These are phyloP conservation scores for Hysterium pulicare DNA, from an alignment of 2,329 filamentous ascomycete genomes.

Conservation along the genomic window DNA sequence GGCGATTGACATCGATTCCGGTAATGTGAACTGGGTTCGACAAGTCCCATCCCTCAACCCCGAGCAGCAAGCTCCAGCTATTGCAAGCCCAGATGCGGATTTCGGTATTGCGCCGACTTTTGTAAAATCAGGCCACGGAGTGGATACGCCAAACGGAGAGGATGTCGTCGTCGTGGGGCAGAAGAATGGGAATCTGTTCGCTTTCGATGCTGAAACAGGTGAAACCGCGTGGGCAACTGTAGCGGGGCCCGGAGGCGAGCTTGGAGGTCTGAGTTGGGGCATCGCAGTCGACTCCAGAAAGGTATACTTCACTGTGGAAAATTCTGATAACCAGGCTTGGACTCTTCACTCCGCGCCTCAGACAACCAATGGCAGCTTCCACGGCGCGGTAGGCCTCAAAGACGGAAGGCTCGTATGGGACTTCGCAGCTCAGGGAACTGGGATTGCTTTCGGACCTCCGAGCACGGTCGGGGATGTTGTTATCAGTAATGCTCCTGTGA, in stretches of 20 bases:
- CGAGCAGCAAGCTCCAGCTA: conserved; percentile 14
- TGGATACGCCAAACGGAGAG: conserved; percentile 9
- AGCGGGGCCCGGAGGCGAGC: conserved; percentile 20
- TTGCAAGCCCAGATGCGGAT: conserved; percentile 11
- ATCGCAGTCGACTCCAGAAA: conserved; percentile 25
- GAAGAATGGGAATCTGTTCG: conserved; percentile 30
- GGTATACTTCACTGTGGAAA: conserved; percentile 29
- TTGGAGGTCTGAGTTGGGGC: conserved; percentile 31
- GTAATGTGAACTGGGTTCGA: conserved; percentile 21
- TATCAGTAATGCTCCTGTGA: conserved; percentile 4
- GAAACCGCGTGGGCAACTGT: conserved; percentile 19
- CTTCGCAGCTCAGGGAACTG: conserved; percentile 4
- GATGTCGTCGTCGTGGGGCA: conserved; percentile 29
- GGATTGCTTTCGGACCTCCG: conserved; percentile 6
- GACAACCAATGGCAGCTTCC: conserved; percentile 9
- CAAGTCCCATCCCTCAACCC: conserved; percentile 14
- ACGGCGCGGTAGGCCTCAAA: conserved; percentile 6
- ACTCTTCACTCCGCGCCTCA: conserved; percentile 2
- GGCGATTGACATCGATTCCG: conserved; percentile 18
- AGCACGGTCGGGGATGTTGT: conserved; percentile 11
- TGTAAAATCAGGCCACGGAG: conserved; percentile 13
- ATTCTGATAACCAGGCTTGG: conserved; percentile 12
- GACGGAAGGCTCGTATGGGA: conserved; percentile 12
- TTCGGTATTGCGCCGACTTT: conserved; percentile 22
- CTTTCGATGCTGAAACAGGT: conserved; percentile 22